These are phyloP conservation scores for Colletotrichum sublineola DNA, from an alignment of 2,329 filamentous ascomycete genomes.

Conservation along the genomic window DNA sequence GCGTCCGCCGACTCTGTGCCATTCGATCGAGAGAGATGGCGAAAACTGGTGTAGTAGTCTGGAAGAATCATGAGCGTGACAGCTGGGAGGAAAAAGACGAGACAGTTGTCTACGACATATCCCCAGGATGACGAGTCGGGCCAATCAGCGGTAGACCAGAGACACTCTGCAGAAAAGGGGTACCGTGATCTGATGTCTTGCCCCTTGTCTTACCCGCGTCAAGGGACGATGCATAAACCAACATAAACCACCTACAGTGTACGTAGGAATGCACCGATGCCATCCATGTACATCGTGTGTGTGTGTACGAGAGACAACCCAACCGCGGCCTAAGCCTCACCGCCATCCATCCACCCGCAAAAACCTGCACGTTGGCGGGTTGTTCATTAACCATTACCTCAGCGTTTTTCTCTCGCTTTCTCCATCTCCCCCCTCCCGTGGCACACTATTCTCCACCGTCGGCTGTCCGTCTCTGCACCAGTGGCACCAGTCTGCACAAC, in stretches of 20 bases:
- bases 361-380: background rate
- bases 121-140: background rate
- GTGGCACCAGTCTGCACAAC: background rate
- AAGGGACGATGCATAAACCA: background rate
- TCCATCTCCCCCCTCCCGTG: conserved; percentile 9
- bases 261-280: no score
- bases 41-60: background rate
- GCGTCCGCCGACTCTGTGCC: background rate
- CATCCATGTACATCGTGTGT: no score
- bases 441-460: conserved; percentile 10
- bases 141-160: background rate
- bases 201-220: background rate
- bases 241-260: background rate
- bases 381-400: conserved; percentile 16
- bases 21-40: background rate
- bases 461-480: background rate
- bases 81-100: no score
- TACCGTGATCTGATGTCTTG: conserved; percentile 10
- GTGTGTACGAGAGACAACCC: background rate
- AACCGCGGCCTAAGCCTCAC: conserved; percentile 26
- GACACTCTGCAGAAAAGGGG: background rate
- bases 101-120: background rate
- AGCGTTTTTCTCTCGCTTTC: background rate
- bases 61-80: background rate
- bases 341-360: conserved; percentile 2